phyloP scores from a whole-genome alignment of 192 early-diverging fungal species.

The Podila clonocystis region DNA sequence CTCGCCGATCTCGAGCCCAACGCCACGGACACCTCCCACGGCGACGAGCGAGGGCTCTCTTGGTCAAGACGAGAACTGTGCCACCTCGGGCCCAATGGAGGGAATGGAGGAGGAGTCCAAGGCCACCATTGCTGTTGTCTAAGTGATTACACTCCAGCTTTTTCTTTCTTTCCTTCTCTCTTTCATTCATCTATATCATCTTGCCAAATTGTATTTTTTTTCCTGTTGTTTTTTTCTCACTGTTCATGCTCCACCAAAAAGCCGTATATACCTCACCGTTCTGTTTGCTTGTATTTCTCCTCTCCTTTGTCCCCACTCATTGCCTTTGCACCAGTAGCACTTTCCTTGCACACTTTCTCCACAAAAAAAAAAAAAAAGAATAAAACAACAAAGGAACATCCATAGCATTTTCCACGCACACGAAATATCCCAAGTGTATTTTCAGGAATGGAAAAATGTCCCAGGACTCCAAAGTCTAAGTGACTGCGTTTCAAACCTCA shows the following conservation, averaged over 20 bases:
- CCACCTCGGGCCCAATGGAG: slow-evolving; percentile 34
- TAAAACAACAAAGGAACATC: no score
- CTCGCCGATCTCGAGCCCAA: slow-evolving; percentile 41
- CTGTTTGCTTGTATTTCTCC: not conserved
- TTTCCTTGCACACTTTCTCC: no score
- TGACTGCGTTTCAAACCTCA: no score
- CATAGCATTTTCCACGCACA: no score
- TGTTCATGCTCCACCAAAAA: slow-evolving; percentile 6
- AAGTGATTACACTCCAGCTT: not conserved
- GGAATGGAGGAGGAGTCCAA: slow-evolving; percentile 33
- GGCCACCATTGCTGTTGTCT: slow-evolving; percentile 27
- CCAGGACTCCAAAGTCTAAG: no score
- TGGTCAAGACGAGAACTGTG: slow-evolving; percentile 15
- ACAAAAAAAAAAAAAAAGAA: no score
- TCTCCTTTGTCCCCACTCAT: not conserved
- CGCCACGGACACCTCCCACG: slow-evolving; percentile 36
- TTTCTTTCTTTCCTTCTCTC: not conserved
- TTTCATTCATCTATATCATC: not conserved
- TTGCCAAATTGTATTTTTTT: not conserved
- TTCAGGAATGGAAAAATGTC: no score
- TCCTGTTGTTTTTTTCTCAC: not conserved
- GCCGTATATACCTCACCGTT: not conserved
- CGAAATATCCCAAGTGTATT: no score
- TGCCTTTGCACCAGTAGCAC: not conserved
- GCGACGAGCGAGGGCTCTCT: slow-evolving; percentile 20